Base-by-base conservation (phyloP, 495 filamentous ascomycete genomes). In the Chaetomidium leptoderma region DNA sequence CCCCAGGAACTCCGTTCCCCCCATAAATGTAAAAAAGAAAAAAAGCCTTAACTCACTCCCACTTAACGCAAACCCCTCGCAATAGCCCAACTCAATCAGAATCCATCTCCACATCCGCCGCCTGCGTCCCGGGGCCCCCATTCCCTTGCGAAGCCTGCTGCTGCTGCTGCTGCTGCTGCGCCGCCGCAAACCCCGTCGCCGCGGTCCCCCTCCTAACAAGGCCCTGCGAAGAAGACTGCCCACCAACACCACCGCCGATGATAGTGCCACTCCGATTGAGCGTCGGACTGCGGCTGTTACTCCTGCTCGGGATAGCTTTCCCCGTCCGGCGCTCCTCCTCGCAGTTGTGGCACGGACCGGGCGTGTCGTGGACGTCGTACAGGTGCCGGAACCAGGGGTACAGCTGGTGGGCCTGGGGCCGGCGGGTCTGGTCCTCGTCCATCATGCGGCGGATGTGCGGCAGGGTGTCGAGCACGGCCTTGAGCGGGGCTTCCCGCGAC, bases 301-400 rank as follows among this genome's bases (percentile, higher is more conserved):
- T 53, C 5, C 56, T 27, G 39, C 54, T 32, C 29, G 57, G 53
- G 19, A 62, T 46, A 30, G 55, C 44, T 17, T 21, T 37, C 14
- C 62, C 66, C 11, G 60, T 61, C n/a, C 43, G 21, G 4, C 64
- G 39, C 60, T 71, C 66, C 39, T 59, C 51, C 59, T 70, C 69
- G 44, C 69, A 71, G 13, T 58, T 64, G 6, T 33, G 23, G 27
- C 69, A 71, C 13, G 53, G 55, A 4, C 69, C 66, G 3, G 65
- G 62, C 7, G 11, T 30, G 1, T 63, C 59, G 43, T 63, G 50
- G 35, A 70, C 51, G 13, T 66, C 63, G 47, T 61, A 67, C 17
- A 71, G 45, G 23, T 63, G 63, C 6, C 69, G 61, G 58, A 71
- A 71, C 29, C 40, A 40, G 1, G 69, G 69, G 46, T 66, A 71